A percentile compares a stretch with the other conserved stretches of the same genome.
These are phyloP conservation scores for Pichia kudriavzevii DNA, from an alignment of 1,139 yeast genomes.

Conservation along the genomic window DNA sequence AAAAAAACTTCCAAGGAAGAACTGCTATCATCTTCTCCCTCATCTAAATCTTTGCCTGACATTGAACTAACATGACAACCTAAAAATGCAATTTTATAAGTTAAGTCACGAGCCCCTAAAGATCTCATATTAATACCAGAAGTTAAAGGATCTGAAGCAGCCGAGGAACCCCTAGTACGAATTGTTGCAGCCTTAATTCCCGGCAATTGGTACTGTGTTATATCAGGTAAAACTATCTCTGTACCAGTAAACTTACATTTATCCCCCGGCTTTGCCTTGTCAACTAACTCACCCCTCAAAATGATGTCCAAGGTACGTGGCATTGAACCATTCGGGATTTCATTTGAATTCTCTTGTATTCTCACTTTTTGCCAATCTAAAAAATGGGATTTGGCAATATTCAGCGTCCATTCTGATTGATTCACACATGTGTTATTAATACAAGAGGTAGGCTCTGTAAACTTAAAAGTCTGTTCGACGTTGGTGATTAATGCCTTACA, in stretches of 20 bases:
- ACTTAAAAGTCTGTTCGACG: conserved; percentile 87
- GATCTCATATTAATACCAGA: conserved; percentile 78
- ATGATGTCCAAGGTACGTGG: conserved; percentile 95
- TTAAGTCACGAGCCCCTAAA: conserved; percentile 88
- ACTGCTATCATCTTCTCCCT: conserved; percentile 22
- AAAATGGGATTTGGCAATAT: conserved; percentile 77
- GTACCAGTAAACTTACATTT: conserved; percentile 93
- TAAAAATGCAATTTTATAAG: conserved; percentile 83
- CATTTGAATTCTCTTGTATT: conserved; percentile 90
- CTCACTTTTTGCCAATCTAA: conserved; percentile 97
- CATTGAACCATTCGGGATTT: conserved; percentile 98
- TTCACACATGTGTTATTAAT: conserved; percentile 83
- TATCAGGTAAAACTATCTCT: conserved; percentile 92
- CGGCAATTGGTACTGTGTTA: conserved; percentile 91
- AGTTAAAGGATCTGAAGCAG: conserved; percentile 64
- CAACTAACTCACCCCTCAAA: conserved; percentile 90
- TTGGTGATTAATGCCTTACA: conserved; percentile 84
- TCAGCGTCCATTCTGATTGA: conserved; percentile 78
- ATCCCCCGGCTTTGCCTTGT: conserved; percentile 96
- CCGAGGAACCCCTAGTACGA: conserved; percentile 51
- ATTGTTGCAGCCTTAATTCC: conserved; percentile 87
- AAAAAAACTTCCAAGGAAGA: conserved; percentile 70
- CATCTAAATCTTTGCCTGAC: conserved; percentile 41
- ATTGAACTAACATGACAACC: conserved; percentile 79
- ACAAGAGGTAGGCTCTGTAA: conserved; percentile 92